Conservation (phyloP, 2,329 filamentous ascomycete species). For the Alternaria infectoria region DNA sequence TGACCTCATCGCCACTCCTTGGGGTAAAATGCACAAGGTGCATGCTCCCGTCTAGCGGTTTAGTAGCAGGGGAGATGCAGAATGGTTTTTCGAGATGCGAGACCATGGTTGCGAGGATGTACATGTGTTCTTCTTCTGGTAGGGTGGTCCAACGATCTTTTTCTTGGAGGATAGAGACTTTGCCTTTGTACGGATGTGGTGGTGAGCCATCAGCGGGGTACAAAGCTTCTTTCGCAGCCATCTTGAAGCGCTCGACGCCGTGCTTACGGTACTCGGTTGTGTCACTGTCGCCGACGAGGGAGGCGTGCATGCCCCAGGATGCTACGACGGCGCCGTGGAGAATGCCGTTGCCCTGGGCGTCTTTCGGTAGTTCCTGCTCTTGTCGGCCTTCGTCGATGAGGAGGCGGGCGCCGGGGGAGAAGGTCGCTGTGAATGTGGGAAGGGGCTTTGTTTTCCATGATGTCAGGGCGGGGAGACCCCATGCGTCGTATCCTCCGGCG, state of each 20-base stretch:
- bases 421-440: slow-evolving; percentile 52
- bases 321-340: slow-evolving; percentile 80
- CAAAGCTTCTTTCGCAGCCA: slow-evolving; percentile 82
- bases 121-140: slow-evolving; percentile 66
- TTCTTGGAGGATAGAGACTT: slow-evolving; percentile 53
- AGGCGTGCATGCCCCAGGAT: slow-evolving; percentile 89
- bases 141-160: slow-evolving; percentile 41
- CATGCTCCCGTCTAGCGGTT: slow-evolving; percentile 73
- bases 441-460: slow-evolving; percentile 45
- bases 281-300: slow-evolving; percentile 89
- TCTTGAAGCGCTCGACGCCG: slow-evolving; percentile 79
- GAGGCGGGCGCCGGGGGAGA: slow-evolving; percentile 53
- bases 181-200: slow-evolving; percentile 64
- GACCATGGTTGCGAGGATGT: slow-evolving; percentile 77
- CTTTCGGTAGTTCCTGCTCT: slow-evolving; percentile 44
- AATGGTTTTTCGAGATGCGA: slow-evolving; percentile 84
- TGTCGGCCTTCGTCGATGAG: slow-evolving; percentile 53
- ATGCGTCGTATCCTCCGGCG: slow-evolving; percentile 46
- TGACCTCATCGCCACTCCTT: slow-evolving; percentile 67
- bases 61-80: slow-evolving; percentile 76
- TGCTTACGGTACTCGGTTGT: slow-evolving; percentile 79
- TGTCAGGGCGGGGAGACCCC: slow-evolving; percentile 50
- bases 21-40: slow-evolving; percentile 77
- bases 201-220: slow-evolving; percentile 59
- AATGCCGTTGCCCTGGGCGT: slow-evolving; percentile 30